Evolutionary conservation across 345 rosid species (phyloP).

Genomic region (Euphorbia lathyris): DNA sequence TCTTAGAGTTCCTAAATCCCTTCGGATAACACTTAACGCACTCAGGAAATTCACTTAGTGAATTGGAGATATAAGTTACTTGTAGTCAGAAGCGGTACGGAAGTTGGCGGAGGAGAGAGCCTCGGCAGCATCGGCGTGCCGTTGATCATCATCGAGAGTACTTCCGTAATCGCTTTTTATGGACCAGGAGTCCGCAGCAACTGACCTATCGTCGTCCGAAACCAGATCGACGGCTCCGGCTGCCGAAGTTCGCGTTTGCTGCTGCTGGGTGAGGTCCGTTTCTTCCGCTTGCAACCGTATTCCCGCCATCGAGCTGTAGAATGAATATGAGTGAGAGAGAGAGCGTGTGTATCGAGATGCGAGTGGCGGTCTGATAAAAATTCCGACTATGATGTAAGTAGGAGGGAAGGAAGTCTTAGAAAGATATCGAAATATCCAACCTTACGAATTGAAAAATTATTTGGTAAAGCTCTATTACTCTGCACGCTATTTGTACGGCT

Average conservation of each 20-base stretch:
- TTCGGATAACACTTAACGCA: too few species aligned
- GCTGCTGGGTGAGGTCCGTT: constrained; percentile 20
- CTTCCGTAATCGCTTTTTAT: constrained; percentile 97
- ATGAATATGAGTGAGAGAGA: neutral
- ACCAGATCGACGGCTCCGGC: constrained; percentile 44
- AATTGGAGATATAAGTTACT: constrained; percentile 28
- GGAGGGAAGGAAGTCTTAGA: too few species aligned
- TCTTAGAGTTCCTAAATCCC: neutral
- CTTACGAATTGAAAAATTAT: too few species aligned
- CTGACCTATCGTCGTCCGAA: constrained; percentile 96
- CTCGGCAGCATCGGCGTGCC: constrained; percentile 93
- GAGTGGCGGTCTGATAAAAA: neutral
- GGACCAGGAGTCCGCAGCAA: constrained; percentile 99
- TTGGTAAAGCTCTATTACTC: too few species aligned
- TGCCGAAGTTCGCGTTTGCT: constrained; percentile 10
- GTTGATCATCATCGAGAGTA: constrained; percentile 97
- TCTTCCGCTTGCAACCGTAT: constrained; percentile 28
- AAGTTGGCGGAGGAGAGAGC: constrained; percentile 71
- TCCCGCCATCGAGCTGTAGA: constrained; percentile 20
- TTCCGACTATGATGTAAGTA: neutral
- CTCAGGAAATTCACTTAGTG: too few species aligned
- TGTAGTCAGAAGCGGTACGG: constrained; percentile 77
- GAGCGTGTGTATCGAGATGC: too few species aligned
- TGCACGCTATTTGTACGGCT: too few species aligned
- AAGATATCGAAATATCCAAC: neutral